phyloP scores from a whole-genome alignment of 257 asterid species.

The Cynanchum wilfordii region DNA sequence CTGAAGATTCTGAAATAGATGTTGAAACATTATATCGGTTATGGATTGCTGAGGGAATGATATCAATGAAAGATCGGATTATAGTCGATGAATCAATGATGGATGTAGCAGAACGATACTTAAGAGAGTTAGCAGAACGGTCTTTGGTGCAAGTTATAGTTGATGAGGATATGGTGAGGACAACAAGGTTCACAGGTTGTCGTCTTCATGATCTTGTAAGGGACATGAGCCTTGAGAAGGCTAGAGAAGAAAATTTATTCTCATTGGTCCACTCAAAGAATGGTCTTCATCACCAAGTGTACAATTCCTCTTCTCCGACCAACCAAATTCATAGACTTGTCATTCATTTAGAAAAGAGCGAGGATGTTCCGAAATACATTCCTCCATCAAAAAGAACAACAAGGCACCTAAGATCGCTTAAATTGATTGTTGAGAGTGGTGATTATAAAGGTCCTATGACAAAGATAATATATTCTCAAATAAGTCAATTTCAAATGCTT shows the following conservation, averaged over 20 bases:
- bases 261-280: background rate
- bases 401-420: too few relatives aligned
- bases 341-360: background rate
- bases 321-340: background rate
- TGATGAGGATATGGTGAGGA: too few relatives aligned
- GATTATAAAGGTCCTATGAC: too few relatives aligned
- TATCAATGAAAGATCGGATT: background rate
- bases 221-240: conserved; percentile 5
- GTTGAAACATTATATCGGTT: background rate
- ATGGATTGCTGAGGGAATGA: conserved; percentile 10
- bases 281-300: background rate
- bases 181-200: background rate
- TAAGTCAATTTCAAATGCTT: conserved; percentile 6
- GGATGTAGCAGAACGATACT: too few relatives aligned
- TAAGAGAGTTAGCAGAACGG: background rate
- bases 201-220: conserved; percentile 13
- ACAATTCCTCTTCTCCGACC: background rate
- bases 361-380: too few relatives aligned
- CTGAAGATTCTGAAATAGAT: conserved; percentile 6
- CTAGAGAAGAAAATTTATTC: conserved; percentile 4
- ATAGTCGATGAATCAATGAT: background rate
- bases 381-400: too few relatives aligned
- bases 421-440: too few relatives aligned
- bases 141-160: background rate
- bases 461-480: too few relatives aligned